Percentiles rank a stretch among this genome's conserved stretches.
Conservation (phyloP, 768 basidiomycete species). For the Mycena belliarum region DNA sequence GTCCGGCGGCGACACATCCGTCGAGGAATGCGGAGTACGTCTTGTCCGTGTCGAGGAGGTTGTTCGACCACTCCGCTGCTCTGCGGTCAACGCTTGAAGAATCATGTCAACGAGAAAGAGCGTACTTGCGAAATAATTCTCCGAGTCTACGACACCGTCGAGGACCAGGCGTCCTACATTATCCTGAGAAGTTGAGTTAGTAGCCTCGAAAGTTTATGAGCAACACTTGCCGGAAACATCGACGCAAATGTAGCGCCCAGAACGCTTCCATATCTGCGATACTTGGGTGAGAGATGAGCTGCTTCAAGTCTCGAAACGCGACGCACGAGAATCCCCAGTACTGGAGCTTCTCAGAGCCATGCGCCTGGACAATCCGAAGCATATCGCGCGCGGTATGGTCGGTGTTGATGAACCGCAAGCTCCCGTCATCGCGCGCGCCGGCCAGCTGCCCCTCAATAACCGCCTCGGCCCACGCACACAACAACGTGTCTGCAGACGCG, state of each 20-base stretch:
- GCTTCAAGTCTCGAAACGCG: background rate
- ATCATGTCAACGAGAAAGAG: background rate
- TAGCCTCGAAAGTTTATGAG: background rate
- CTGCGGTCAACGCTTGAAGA: background rate
- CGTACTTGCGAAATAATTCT: slow-evolving; percentile 14
- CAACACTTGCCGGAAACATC: slow-evolving; percentile 15
- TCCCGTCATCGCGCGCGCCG: slow-evolving; percentile 11
- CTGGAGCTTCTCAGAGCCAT: slow-evolving; percentile 17
- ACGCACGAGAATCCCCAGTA: slow-evolving; percentile 24
- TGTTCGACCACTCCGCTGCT: slow-evolving; percentile 8
- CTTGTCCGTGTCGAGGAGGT: slow-evolving; percentile 34
- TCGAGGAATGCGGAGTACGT: slow-evolving; percentile 36
- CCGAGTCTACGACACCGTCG: slow-evolving; percentile 15
- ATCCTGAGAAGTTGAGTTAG: background rate
- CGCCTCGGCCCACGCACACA: slow-evolving; percentile 5
- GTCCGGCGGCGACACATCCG: slow-evolving; percentile 39
- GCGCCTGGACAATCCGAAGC: slow-evolving; percentile 16
- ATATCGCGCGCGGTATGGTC: slow-evolving; percentile 23
- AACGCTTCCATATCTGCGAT: slow-evolving; percentile 13
- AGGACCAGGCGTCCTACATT: slow-evolving; percentile 18
- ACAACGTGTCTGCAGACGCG: slow-evolving; percentile 1
- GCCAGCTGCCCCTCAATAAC: slow-evolving; percentile 6
- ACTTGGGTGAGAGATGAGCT: no score
- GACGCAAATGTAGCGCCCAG: slow-evolving; percentile 21
- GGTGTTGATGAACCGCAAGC: slow-evolving; percentile 14